These are phyloP conservation scores for Penicillium sp. DNA, from an alignment of 2,329 filamentous ascomycete species.

Conservation along the genomic window DNA sequence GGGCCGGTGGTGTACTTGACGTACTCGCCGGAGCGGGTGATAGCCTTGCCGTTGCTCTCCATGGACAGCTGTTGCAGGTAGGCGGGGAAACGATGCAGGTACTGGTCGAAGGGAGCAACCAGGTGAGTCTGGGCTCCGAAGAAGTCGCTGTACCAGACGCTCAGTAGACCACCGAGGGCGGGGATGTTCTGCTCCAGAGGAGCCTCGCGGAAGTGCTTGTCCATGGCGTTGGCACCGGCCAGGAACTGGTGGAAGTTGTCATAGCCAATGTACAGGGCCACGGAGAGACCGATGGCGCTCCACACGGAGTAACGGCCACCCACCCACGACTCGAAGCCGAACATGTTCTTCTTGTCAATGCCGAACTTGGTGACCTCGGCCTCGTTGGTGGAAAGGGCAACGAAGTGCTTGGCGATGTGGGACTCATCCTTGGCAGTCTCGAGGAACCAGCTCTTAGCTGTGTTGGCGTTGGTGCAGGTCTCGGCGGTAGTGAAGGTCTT, in stretches of 20 bases:
- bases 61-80: slow-evolving; percentile 99
- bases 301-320: slow-evolving; percentile 98
- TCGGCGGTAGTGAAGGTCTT: slow-evolving; percentile 99
- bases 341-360: slow-evolving; percentile 99
- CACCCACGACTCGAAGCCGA: slow-evolving; percentile 98
- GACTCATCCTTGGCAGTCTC: slow-evolving; percentile 71
- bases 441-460: slow-evolving; percentile 95
- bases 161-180: slow-evolving; percentile 83
- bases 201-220: slow-evolving; percentile 92
- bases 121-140: slow-evolving; percentile 97
- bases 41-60: slow-evolving; percentile 98
- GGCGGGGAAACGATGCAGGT: slow-evolving; percentile 96
- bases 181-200: slow-evolving; percentile 95
- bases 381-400: slow-evolving; percentile 95
- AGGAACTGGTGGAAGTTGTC: slow-evolving; percentile 98
- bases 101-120: slow-evolving; percentile 97
- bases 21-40: slow-evolving; percentile 80
- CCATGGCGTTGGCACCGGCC: slow-evolving; percentile 92
- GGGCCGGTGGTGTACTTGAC: slow-evolving; percentile 97
- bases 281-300: slow-evolving; percentile 95
- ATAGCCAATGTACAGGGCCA: slow-evolving; percentile 90
- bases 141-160: slow-evolving; percentile 99
- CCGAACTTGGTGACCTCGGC: slow-evolving; percentile 95
- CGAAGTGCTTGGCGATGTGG: slow-evolving; percentile 95
- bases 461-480: slow-evolving; percentile 95